Evolutionary conservation across 305 asterid genomes (phyloP).

Genomic region (Fraxinus sp.): DNA sequence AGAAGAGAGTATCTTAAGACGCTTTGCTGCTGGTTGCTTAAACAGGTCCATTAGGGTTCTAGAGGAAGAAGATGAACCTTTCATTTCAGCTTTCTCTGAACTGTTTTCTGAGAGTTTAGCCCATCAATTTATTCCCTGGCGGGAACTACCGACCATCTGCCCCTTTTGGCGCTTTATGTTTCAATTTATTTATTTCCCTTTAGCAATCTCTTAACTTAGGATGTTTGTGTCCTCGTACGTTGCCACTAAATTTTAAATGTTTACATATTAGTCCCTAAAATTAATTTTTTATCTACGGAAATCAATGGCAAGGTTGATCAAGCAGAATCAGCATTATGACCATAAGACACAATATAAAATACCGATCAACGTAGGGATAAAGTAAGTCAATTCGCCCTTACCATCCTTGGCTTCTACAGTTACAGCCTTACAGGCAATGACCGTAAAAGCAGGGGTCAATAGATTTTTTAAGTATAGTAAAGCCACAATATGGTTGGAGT

Average conservation of each 20-base stretch:
- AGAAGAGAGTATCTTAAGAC: slow-evolving; percentile 53
- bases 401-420: background rate
- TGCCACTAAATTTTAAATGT: background rate
- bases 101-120: background rate
- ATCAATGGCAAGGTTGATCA: background rate
- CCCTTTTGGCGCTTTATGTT: background rate
- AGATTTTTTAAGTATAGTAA: background rate
- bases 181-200: background rate
- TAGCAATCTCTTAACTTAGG: background rate
- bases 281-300: background rate
- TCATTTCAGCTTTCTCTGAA: background rate
- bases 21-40: slow-evolving; percentile 79
- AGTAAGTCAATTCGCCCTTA: background rate
- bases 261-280: background rate
- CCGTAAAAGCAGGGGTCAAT: background rate
- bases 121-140: background rate
- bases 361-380: background rate
- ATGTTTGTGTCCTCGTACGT: background rate
- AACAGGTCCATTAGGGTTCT: slow-evolving; percentile 72
- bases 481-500: background rate
- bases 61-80: slow-evolving; percentile 33
- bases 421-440: background rate
- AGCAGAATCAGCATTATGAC: background rate
- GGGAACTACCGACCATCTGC: background rate
- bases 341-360: too few species aligned